Evolutionary conservation across 306 rosid genomes (phyloP).

Genomic region (Hippophae rhamnoides): DNA sequence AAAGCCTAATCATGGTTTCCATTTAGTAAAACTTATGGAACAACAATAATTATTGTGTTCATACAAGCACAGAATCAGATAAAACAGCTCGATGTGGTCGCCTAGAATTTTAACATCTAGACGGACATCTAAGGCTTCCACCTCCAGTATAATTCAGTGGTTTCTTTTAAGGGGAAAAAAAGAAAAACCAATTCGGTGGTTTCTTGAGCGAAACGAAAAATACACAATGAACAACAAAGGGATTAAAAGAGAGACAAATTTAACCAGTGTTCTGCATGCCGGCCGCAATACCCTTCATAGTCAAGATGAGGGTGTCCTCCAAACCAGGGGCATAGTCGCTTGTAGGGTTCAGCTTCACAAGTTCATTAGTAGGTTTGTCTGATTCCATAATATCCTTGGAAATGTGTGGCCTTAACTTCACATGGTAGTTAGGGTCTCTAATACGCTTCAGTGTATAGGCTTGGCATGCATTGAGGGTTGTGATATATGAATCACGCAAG

Average conservation of each 20-base stretch:
- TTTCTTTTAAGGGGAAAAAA: constrained; percentile 8
- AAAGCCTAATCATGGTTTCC: too few relatives aligned
- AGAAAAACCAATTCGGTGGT: constrained; percentile 5
- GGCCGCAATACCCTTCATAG: constrained; percentile 99
- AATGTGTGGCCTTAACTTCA: constrained; percentile 47
- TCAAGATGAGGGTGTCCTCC: constrained; percentile 93
- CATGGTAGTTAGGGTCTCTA: constrained; percentile 55
- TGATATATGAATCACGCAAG: constrained; percentile 80
- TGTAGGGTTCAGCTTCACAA: constrained; percentile 67
- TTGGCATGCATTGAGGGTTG: constrained; percentile 90
- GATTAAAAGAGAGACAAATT: constrained; percentile 2
- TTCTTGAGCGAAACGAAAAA: constrained; percentile 14
- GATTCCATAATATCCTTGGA: constrained; percentile 55
- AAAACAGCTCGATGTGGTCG: too few relatives aligned
- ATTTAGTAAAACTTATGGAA: too few relatives aligned
- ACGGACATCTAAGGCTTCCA: too few relatives aligned
- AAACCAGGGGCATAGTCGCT: constrained; percentile 95
- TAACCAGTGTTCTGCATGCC: constrained; percentile 98
- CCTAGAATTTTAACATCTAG: too few relatives aligned
- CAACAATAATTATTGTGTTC: too few relatives aligned
- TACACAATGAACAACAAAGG: constrained; percentile 6
- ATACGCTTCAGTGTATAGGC: constrained; percentile 91
- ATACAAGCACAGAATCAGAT: too few relatives aligned
- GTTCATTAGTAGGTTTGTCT: constrained; percentile 69
- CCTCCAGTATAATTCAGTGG: too few relatives aligned